phyloP scores from a whole-genome alignment of 768 basidiomycete genomes.

The Tylopilus felleus region DNA sequence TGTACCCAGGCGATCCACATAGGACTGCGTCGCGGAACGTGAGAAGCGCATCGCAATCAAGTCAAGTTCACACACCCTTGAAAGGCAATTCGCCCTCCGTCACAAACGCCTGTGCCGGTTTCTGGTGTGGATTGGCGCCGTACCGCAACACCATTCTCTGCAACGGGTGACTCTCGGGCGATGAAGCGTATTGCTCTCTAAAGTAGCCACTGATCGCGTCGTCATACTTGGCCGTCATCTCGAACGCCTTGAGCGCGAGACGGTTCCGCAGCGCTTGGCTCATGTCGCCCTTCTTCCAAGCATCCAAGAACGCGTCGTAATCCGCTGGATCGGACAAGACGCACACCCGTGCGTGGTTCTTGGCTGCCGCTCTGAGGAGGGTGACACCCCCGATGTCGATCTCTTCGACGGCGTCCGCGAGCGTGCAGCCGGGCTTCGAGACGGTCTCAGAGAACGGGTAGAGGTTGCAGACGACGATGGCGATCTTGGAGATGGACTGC shows the following conservation, averaged over 20 bases:
- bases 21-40: slow-evolving; percentile 51
- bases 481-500: slow-evolving; percentile 87
- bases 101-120: slow-evolving; percentile 96
- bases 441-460: slow-evolving; percentile 96
- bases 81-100: slow-evolving; percentile 87
- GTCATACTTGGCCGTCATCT: slow-evolving; percentile 94
- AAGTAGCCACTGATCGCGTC: slow-evolving; percentile 96
- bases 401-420: slow-evolving; percentile 93
- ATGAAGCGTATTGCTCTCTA: slow-evolving; percentile 90
- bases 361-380: slow-evolving; percentile 94
- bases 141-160: slow-evolving; percentile 89
- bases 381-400: slow-evolving; percentile 99
- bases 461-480: slow-evolving; percentile 97
- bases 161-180: slow-evolving; percentile 70
- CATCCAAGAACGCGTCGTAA: slow-evolving; percentile 76
- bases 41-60: not conserved
- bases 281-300: slow-evolving; percentile 76
- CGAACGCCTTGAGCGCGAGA: slow-evolving; percentile 94
- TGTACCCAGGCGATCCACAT: slow-evolving; percentile 94
- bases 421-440: slow-evolving; percentile 81
- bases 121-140: slow-evolving; percentile 98
- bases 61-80: slow-evolving; percentile 55
- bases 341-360: slow-evolving; percentile 92
- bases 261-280: slow-evolving; percentile 67
- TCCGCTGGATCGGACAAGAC: slow-evolving; percentile 88